phyloP scores from a whole-genome alignment of 2,329 filamentous ascomycete species.

The Hypoxylon rubiginosum region DNA sequence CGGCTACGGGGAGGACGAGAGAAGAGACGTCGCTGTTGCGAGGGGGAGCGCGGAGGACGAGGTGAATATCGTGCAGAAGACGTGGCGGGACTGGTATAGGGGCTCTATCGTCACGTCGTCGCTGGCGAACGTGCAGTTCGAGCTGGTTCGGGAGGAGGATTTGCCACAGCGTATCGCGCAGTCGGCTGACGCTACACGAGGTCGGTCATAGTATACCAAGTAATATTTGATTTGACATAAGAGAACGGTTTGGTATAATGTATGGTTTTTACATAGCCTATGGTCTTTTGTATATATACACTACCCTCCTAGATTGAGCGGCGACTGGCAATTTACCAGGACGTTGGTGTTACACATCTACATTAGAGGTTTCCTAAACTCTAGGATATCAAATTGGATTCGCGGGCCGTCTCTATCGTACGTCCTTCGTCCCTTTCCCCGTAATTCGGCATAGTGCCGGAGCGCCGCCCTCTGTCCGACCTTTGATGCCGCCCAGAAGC shows the following conservation, averaged over 20 bases:
- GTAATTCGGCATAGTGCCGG: slow-evolving; percentile 43
- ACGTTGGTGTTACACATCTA: slow-evolving; percentile 36
- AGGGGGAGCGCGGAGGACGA: slow-evolving; percentile 18
- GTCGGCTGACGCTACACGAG: slow-evolving; percentile 5
- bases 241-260: neutral
- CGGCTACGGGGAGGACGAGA: slow-evolving; percentile 5
- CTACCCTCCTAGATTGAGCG: slow-evolving; percentile 46
- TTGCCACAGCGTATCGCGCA: slow-evolving; percentile 52
- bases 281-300: slow-evolving; percentile 24
- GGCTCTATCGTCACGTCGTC: slow-evolving; percentile 57
- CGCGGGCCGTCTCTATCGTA: slow-evolving; percentile 27
- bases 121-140: slow-evolving; percentile 59
- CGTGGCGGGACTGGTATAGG: slow-evolving; percentile 62
- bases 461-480: slow-evolving; percentile 48
- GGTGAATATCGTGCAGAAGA: slow-evolving; percentile 60
- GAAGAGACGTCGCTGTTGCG: slow-evolving; percentile 4
- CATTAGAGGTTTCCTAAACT: slow-evolving; percentile 12
- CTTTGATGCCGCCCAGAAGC: slow-evolving; percentile 82
- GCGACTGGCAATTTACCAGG: slow-evolving; percentile 40
- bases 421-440: slow-evolving; percentile 29
- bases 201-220: neutral
- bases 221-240: neutral
- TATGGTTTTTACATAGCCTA: neutral
- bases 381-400: neutral
- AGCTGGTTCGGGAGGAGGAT: slow-evolving; percentile 60